Evolutionary conservation across 495 filamentous ascomycete genomes (phyloP).

Genomic region (Diplogelasinospora grovesii): DNA sequence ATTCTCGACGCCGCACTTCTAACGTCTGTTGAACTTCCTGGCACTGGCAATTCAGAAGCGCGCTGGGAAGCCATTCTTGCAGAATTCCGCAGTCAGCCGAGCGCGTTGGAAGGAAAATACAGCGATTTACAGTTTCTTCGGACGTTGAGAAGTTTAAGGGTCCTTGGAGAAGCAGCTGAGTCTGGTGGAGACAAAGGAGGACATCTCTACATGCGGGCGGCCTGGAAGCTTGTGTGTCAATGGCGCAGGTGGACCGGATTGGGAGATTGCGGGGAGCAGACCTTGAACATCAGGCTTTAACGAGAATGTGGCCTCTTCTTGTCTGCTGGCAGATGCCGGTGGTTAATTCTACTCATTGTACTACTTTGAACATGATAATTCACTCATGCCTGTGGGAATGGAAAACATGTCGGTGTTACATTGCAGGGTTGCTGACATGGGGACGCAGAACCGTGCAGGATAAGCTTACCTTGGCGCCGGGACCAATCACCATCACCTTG

Average conservation of each 20-base stretch:
- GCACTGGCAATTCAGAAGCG: slow-evolving; percentile 2
- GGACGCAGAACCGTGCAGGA: too few relatives aligned
- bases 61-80: slow-evolving; percentile 10
- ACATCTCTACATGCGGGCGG: slow-evolving; percentile 16
- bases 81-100: neutral
- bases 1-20: slow-evolving; percentile 18
- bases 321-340: too few relatives aligned
- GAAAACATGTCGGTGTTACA: too few relatives aligned
- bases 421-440: too few relatives aligned
- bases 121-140: slow-evolving; percentile 15
- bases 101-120: slow-evolving; percentile 1
- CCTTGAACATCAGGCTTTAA: slow-evolving; percentile 26
- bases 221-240: slow-evolving; percentile 21
- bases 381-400: too few relatives aligned
- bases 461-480: too few relatives aligned
- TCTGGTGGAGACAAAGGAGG: slow-evolving; percentile 3
- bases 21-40: neutral
- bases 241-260: slow-evolving; percentile 25
- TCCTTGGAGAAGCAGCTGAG: slow-evolving; percentile 10
- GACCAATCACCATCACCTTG: too few relatives aligned
- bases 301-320: too few relatives aligned
- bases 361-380: too few relatives aligned
- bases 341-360: too few relatives aligned
- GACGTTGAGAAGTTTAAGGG: slow-evolving; percentile 22
- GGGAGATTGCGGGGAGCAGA: slow-evolving; percentile 15